Conservation (phyloP, 1,139 yeast genomes). For the Nematodospora anomalae region DNA sequence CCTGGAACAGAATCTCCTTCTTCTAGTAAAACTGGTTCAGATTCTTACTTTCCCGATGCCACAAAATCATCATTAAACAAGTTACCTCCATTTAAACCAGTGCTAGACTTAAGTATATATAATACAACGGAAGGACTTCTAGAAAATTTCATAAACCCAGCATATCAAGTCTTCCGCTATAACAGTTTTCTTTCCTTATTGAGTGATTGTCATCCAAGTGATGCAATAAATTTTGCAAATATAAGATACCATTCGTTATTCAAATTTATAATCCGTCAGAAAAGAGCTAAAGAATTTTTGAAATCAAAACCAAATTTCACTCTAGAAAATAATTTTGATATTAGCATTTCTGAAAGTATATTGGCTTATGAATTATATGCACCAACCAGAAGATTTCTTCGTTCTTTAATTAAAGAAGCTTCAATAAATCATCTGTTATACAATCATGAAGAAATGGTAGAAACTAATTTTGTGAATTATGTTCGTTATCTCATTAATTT, state of each 20-base stretch:
- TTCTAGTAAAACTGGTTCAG: background rate
- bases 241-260: slow-evolving; percentile 39
- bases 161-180: slow-evolving; percentile 35
- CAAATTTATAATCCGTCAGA: slow-evolving; percentile 34
- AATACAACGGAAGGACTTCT: slow-evolving; percentile 28
- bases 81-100: slow-evolving; percentile 21
- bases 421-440: slow-evolving; percentile 12
- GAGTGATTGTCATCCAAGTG: slow-evolving; percentile 34
- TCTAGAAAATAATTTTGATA: slow-evolving; percentile 19
- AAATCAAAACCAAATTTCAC: background rate
- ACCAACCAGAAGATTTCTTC: slow-evolving; percentile 27
- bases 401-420: slow-evolving; percentile 23
- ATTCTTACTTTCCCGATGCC: background rate
- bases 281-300: slow-evolving; percentile 14
- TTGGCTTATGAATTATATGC: slow-evolving; percentile 34
- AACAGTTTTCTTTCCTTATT: slow-evolving; percentile 35
- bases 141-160: slow-evolving; percentile 27
- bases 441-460: slow-evolving; percentile 40
- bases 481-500: slow-evolving; percentile 36
- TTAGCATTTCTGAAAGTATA: slow-evolving; percentile 31
- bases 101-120: slow-evolving; percentile 25
- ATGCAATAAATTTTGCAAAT: slow-evolving; percentile 43
- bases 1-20: slow-evolving; percentile 8
- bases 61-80: background rate
- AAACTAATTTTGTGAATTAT: slow-evolving; percentile 41